Percentiles rank a stretch among this genome's conserved stretches.
phyloP scores from a whole-genome alignment of 352 stramenopile species.

The Phytopythium litorale region DNA sequence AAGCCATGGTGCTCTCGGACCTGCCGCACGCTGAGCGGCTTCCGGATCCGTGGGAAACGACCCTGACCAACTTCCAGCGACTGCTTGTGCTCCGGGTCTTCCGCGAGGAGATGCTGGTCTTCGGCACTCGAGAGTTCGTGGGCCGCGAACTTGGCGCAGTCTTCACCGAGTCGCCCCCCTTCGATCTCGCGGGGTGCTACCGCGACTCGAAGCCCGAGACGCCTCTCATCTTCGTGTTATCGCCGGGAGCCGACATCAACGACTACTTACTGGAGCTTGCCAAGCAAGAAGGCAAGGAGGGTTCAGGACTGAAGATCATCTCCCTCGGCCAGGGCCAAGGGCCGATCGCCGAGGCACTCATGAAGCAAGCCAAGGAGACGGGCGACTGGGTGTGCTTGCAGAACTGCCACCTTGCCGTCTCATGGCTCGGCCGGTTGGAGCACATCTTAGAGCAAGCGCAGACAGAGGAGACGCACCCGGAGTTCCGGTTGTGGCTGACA shows the following conservation, averaged over 20 bases:
- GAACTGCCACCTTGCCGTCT: slow-evolving; percentile 93
- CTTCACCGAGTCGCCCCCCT: slow-evolving; percentile 91
- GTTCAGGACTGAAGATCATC: slow-evolving; percentile 88
- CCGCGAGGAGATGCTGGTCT: slow-evolving; percentile 88
- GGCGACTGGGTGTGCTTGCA: slow-evolving; percentile 95
- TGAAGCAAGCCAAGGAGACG: slow-evolving; percentile 86
- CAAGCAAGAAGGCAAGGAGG: slow-evolving; percentile 87
- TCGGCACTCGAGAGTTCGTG: slow-evolving; percentile 86
- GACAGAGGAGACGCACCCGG: slow-evolving; percentile 69
- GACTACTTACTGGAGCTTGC: slow-evolving; percentile 92
- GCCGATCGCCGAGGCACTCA: slow-evolving; percentile 88
- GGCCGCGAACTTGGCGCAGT: slow-evolving; percentile 62
- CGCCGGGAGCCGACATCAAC: slow-evolving; percentile 91
- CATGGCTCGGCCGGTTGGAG: slow-evolving; percentile 87
- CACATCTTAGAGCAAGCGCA: slow-evolving; percentile 76
- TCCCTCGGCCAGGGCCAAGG: slow-evolving; percentile 94
- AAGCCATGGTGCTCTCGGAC: slow-evolving; percentile 69
- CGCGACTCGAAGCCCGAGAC: slow-evolving; percentile 89
- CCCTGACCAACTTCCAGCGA: slow-evolving; percentile 86
- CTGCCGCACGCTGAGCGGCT: slow-evolving; percentile 69
- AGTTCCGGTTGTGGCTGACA: slow-evolving; percentile 93
- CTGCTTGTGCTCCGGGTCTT: slow-evolving; percentile 89
- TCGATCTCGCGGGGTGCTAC: slow-evolving; percentile 91
- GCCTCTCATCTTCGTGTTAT: slow-evolving; percentile 94
- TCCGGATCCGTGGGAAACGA: slow-evolving; percentile 65